A percentile compares a stretch with the other conserved stretches of the same genome.
Evolutionary conservation across 2,329 filamentous ascomycete genomes (phyloP).

Genomic region (Zasmidium citrigriseum): DNA sequence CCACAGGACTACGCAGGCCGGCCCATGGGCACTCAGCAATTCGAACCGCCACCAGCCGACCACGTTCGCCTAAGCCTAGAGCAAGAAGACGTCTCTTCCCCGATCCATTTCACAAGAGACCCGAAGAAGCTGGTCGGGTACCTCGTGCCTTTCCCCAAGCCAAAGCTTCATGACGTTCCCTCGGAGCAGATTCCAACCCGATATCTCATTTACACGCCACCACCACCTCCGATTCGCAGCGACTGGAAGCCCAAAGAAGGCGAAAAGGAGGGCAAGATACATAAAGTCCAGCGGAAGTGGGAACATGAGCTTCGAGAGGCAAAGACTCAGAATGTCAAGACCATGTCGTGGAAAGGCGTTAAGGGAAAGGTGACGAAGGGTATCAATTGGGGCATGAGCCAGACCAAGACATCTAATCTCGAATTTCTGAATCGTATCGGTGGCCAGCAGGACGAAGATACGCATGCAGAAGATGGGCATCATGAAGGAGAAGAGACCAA

Average conservation of each 20-base stretch:
- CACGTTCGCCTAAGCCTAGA: slow-evolving; percentile 13
- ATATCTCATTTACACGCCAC: slow-evolving; percentile 49
- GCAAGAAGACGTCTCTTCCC: slow-evolving; percentile 22
- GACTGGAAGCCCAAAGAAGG: slow-evolving; percentile 42
- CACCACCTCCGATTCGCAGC: slow-evolving; percentile 39
- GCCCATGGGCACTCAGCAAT: slow-evolving; percentile 7
- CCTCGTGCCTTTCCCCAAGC: slow-evolving; percentile 48
- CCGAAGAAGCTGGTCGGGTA: slow-evolving; percentile 46
- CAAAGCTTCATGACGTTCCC: slow-evolving; percentile 31
- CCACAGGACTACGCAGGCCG: slow-evolving; percentile 15
- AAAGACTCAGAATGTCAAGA: slow-evolving; percentile 36
- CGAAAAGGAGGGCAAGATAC: slow-evolving; percentile 44
- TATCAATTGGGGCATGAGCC: slow-evolving; percentile 42
- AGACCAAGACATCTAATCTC: slow-evolving; percentile 43
- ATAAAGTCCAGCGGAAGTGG: slow-evolving; percentile 50
- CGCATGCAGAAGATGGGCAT: slow-evolving; percentile 16
- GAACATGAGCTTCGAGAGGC: slow-evolving; percentile 46
- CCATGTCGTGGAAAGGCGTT: slow-evolving; percentile 47
- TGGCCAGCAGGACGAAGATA: slow-evolving; percentile 12
- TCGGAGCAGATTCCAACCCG: slow-evolving; percentile 38
- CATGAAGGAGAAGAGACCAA: slow-evolving; percentile 21
- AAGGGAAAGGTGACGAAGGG: slow-evolving; percentile 44
- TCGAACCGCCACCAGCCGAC: slow-evolving; percentile 4
- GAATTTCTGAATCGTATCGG: slow-evolving; percentile 46
- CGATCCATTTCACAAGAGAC: slow-evolving; percentile 44